Conservation (phyloP, 768 basidiomycete species). For the Albatrellus ellisii region DNA sequence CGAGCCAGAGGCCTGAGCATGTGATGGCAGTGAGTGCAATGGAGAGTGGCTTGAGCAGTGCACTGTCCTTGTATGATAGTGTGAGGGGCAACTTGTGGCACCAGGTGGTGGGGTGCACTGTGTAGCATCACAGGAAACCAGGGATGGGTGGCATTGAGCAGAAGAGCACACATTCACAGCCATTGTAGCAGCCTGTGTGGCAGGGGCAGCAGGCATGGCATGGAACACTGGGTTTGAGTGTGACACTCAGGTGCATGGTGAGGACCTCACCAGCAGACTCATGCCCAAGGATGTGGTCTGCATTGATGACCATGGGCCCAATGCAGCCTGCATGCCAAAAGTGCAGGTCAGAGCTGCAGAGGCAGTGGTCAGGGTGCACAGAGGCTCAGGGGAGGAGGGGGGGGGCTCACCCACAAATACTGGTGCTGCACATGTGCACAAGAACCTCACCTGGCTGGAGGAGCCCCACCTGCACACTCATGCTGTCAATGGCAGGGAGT, state of each 20-base stretch:
- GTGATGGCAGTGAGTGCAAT: slow-evolving; percentile 59
- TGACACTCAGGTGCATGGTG: slow-evolving; percentile 26
- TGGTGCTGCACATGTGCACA: slow-evolving; percentile 52
- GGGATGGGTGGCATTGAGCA: slow-evolving; percentile 56
- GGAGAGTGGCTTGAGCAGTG: slow-evolving; percentile 53
- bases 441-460: slow-evolving; percentile 38
- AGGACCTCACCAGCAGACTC: slow-evolving; percentile 54
- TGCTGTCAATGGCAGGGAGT: slow-evolving; percentile 10
- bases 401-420: slow-evolving; percentile 47
- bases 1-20: slow-evolving; percentile 47
- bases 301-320: slow-evolving; percentile 57
- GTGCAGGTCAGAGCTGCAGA: slow-evolving; percentile 50
- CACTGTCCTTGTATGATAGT: slow-evolving; percentile 54
- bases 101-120: slow-evolving; percentile 17
- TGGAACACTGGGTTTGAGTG: slow-evolving; percentile 57
- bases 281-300: slow-evolving; percentile 39
- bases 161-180: slow-evolving; percentile 40
- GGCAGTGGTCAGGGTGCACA: not conserved
- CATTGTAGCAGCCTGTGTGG: slow-evolving; percentile 52
- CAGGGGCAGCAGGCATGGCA: slow-evolving; percentile 53
- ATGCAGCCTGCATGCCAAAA: slow-evolving; percentile 62
- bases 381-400: not conserved
- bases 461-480: slow-evolving; percentile 5
- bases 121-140: slow-evolving; percentile 9
- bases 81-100: slow-evolving; percentile 49